Conservation (phyloP, 2,329 filamentous ascomycete genomes). For the Botrytis squamosa region DNA sequence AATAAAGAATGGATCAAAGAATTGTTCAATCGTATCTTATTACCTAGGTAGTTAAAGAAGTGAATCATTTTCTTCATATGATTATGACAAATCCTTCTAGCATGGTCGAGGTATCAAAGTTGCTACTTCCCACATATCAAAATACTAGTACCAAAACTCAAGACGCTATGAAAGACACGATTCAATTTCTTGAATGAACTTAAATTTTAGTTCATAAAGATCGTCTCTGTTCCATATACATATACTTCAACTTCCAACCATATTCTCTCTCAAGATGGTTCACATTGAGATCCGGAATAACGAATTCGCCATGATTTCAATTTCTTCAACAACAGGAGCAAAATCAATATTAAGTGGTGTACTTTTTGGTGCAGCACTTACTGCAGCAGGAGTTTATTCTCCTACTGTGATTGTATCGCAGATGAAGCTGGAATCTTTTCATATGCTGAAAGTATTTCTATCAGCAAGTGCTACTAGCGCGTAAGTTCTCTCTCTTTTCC, state of each 20-base stretch:
- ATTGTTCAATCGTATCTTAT: not conserved
- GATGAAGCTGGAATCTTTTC: conserved; percentile 59
- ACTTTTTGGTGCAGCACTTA: conserved; percentile 61
- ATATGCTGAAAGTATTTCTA: conserved; percentile 65
- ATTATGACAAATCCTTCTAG: conserved; percentile 10
- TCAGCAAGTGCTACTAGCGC: conserved; percentile 61
- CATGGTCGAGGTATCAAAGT: conserved; percentile 14
- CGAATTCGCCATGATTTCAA: conserved; percentile 14
- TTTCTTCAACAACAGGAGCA: conserved; percentile 13
- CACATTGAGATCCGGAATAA: not conserved
- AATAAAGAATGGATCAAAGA: conserved; percentile 4
- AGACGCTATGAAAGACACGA: not conserved
- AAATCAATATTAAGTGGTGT: conserved; percentile 44
- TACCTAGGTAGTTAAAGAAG: not conserved
- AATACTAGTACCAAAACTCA: conserved; percentile 4
- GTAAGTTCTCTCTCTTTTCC: conserved; percentile 44
- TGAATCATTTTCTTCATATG: not conserved
- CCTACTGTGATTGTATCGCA: conserved; percentile 61
- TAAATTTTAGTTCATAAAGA: conserved; percentile 11
- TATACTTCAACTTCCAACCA: not conserved
- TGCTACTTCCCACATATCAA: conserved; percentile 5
- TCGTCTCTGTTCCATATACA: not conserved
- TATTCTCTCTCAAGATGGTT: not conserved
- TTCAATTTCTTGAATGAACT: not conserved
- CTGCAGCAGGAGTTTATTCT: conserved; percentile 58